Conservation (phyloP, 306 rosid genomes). For the Cyclanthera cordifolia region DNA sequence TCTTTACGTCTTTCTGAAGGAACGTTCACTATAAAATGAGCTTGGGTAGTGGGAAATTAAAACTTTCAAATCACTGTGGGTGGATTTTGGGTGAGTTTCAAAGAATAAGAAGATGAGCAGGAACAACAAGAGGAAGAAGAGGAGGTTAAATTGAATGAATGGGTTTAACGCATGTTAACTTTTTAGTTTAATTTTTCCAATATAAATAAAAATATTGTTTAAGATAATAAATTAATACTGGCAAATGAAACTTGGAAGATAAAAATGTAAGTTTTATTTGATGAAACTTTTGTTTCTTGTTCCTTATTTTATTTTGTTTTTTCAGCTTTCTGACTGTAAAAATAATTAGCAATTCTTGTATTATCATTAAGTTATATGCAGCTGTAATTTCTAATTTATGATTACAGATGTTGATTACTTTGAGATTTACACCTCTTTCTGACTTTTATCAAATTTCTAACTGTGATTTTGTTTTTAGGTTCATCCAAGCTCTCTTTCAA, state of each 20-base stretch:
- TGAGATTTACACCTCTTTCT: neutral
- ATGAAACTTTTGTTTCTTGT: neutral
- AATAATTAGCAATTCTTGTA: neutral
- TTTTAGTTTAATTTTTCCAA: neutral
- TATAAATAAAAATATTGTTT: neutral
- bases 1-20: neutral
- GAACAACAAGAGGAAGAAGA: neutral
- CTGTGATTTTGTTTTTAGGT: slow-evolving; percentile 32
- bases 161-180: neutral
- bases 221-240: neutral
- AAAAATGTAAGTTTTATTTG: neutral
- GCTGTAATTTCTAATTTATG: neutral
- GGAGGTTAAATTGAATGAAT: neutral
- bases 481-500: slow-evolving; percentile 80
- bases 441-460: neutral
- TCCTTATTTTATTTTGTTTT: neutral
- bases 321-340: neutral
- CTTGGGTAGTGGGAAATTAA: neutral
- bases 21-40: neutral
- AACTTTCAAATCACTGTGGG: neutral
- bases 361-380: neutral
- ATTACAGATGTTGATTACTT: neutral
- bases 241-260: neutral
- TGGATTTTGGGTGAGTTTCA: neutral
- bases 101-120: neutral